phyloP scores from a whole-genome alignment of 352 stramenopile species.

The Globisporangium parvum region DNA sequence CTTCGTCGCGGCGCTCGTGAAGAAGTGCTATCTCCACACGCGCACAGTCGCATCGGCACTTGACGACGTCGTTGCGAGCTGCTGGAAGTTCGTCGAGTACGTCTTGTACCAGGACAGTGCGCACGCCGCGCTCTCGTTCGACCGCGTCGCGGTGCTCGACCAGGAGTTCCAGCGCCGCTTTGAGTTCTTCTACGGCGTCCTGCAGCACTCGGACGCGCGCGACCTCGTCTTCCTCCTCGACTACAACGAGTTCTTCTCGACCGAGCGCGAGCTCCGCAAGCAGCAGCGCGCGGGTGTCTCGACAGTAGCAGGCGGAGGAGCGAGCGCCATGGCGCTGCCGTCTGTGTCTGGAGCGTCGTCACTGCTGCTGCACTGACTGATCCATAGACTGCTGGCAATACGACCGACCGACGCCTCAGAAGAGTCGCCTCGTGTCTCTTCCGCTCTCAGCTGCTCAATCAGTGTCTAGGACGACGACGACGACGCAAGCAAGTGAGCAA shows the following conservation, averaged over 20 bases:
- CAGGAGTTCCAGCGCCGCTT: slow-evolving; percentile 54
- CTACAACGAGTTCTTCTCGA: slow-evolving; percentile 62
- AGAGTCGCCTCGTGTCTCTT: neutral
- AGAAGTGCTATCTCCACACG: slow-evolving; percentile 66
- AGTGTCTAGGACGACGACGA: no score
- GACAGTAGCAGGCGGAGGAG: neutral
- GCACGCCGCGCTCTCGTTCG: slow-evolving; percentile 14
- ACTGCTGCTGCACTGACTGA: no score
- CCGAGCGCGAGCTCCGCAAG: slow-evolving; percentile 31
- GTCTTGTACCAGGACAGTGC: slow-evolving; percentile 33
- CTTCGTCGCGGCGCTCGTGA: slow-evolving; percentile 61
- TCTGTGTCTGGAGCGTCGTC: neutral
- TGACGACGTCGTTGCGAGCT: slow-evolving; percentile 52
- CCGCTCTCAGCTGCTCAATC: no score
- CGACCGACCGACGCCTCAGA: no score
- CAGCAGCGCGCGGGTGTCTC: slow-evolving; percentile 7
- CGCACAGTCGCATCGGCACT: slow-evolving; percentile 50
- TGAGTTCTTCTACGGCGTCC: slow-evolving; percentile 52
- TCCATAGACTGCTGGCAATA: no score
- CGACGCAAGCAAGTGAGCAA: neutral
- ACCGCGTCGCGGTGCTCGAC: slow-evolving; percentile 33
- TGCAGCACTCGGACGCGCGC: slow-evolving; percentile 54
- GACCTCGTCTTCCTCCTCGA: slow-evolving; percentile 71
- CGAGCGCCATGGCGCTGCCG: neutral
- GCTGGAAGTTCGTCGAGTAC: slow-evolving; percentile 72